Evolutionary conservation across 306 rosid genomes (phyloP).

Genomic region (Trichosanthes truncata): DNA sequence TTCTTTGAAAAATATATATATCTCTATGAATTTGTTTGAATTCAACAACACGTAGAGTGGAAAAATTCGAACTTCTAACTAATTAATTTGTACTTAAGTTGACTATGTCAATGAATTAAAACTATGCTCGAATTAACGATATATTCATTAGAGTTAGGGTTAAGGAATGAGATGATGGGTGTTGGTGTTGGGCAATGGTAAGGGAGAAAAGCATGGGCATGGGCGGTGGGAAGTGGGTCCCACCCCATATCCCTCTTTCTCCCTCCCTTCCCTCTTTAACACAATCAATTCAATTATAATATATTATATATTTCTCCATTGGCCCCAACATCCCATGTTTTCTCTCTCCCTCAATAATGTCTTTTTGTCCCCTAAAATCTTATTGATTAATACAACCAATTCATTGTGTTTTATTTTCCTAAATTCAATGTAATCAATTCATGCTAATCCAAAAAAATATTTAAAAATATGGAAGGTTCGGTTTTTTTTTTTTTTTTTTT

Average conservation of each 20-base stretch:
- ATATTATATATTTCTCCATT: background rate
- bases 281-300: background rate
- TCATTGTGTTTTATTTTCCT: background rate
- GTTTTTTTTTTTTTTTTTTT: too few species aligned
- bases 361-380: background rate
- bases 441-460: background rate
- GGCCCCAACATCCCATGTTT: constrained; percentile 30
- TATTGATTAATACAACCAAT: background rate
- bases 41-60: too few species aligned
- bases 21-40: too few species aligned
- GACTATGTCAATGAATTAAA: too few species aligned
- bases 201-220: constrained; percentile 40
- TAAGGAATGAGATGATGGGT: constrained; percentile 17
- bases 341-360: constrained; percentile 13
- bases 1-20: too few species aligned
- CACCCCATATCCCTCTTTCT: background rate
- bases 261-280: background rate
- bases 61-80: too few species aligned
- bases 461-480: background rate
- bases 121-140: background rate
- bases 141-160: background rate
- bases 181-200: constrained; percentile 38
- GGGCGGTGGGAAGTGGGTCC: constrained; percentile 76
- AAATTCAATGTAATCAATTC: background rate
- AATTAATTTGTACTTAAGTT: too few species aligned